Conservation (phyloP, 1,139 yeast species). For the Pichia sp. region DNA sequence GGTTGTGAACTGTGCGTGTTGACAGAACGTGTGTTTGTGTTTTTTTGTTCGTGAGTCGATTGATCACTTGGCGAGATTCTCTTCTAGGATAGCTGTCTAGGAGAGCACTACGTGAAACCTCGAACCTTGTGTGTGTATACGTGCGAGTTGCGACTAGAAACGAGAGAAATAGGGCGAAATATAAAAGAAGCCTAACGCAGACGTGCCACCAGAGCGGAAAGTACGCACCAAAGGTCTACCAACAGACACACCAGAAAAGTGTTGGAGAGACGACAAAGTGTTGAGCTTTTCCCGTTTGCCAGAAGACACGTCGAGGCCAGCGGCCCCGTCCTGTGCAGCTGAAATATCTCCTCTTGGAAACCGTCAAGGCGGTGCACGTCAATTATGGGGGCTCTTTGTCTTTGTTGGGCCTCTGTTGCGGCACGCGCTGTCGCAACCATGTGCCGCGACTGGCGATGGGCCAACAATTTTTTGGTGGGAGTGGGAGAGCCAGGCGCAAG, state of each 20-base stretch:
- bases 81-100: background rate
- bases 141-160: too few relatives aligned
- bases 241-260: background rate
- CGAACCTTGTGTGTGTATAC: background rate
- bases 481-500: background rate
- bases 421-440: background rate
- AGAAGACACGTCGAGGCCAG: background rate
- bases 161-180: background rate
- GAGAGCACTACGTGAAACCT: background rate
- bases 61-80: background rate
- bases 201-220: background rate
- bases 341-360: background rate
- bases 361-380: background rate
- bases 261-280: background rate
- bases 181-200: background rate
- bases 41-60: background rate
- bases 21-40: too few relatives aligned
- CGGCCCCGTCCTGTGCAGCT: background rate
- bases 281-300: background rate
- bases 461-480: background rate
- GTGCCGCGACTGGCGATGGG: background rate
- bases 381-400: background rate
- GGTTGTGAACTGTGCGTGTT: too few relatives aligned
- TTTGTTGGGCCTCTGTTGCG: constrained; percentile 1
- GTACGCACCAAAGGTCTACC: background rate